Evolutionary conservation across 2,329 filamentous ascomycete species (phyloP).

Genomic region (Lecanicillium sp.): DNA sequence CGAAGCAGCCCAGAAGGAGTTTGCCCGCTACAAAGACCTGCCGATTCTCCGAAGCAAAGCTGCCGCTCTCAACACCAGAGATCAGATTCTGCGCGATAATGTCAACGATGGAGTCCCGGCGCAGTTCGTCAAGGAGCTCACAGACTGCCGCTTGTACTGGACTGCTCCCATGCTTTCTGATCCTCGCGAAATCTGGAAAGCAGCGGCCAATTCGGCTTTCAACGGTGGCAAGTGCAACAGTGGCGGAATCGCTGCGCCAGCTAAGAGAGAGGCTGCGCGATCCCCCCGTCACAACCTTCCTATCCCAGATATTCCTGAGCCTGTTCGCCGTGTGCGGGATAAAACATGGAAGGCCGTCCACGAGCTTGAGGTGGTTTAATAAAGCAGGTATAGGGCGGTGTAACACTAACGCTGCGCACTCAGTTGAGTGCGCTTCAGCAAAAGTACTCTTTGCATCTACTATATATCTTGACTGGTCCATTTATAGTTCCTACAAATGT

Average conservation of each 20-base stretch:
- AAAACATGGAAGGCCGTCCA: too few species aligned
- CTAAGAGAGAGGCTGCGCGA: too few species aligned
- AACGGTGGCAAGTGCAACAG: conserved; percentile 10
- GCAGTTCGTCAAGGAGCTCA: conserved; percentile 49
- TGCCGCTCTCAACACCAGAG: conserved; percentile 27
- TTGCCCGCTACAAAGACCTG: conserved; percentile 22
- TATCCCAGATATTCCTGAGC: too few species aligned
- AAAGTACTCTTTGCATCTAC: too few species aligned
- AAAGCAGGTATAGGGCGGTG: too few species aligned
- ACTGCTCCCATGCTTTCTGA: conserved; percentile 40
- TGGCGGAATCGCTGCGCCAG: conserved; percentile 10
- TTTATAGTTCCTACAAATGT: too few species aligned
- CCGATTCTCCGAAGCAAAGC: conserved; percentile 21
- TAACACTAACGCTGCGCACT: too few species aligned
- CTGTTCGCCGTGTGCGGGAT: too few species aligned
- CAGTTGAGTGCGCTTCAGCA: too few species aligned
- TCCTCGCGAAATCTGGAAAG: conserved; percentile 37
- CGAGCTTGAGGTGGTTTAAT: too few species aligned
- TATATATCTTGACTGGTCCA: too few species aligned
- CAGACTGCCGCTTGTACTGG: conserved; percentile 50
- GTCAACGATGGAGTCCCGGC: conserved; percentile 29
- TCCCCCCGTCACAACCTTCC: too few species aligned
- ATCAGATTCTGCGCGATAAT: conserved; percentile 23
- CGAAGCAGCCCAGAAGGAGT: conserved; percentile 16
- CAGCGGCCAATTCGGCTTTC: conserved; percentile 9